Evolutionary conservation across 371 early-diverging fungal genomes (phyloP).

Genomic region (Nematocida sp.): DNA sequence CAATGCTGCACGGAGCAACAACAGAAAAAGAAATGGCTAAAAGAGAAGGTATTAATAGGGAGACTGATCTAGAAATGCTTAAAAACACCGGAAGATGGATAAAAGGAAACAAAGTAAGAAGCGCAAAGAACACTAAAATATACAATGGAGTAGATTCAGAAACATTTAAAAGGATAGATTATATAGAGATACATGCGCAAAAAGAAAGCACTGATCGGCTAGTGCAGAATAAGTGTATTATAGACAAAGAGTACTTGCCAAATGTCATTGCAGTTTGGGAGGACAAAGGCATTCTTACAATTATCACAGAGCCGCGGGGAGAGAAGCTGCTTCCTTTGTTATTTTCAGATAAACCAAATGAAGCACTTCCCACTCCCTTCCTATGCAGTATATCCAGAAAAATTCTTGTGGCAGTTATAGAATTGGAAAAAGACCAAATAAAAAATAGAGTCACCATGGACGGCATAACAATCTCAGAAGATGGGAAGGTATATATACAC

Average conservation of each 20-base stretch:
- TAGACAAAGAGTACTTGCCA: slow-evolving; percentile 9
- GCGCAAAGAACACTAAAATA: not conserved
- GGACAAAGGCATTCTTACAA: not conserved
- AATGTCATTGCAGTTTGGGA: slow-evolving; percentile 3
- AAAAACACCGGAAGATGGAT: slow-evolving; percentile 7
- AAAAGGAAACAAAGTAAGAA: slow-evolving; percentile 14
- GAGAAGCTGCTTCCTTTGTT: not conserved
- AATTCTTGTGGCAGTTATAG: not conserved
- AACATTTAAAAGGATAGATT: slow-evolving; percentile 29
- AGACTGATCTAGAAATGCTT: not conserved
- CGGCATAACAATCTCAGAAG: not conserved
- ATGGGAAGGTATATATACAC: slow-evolving; percentile 32
- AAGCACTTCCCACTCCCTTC: not conserved
- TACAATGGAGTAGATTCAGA: slow-evolving; percentile 18
- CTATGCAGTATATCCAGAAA: slow-evolving; percentile 24
- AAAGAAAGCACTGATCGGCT: not conserved
- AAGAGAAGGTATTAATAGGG: slow-evolving; percentile 2
- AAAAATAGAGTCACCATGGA: slow-evolving; percentile 2
- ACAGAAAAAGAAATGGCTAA: slow-evolving; percentile 43
- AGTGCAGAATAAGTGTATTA: not conserved
- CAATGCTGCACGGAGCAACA: not conserved
- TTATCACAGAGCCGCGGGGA: slow-evolving; percentile 39
- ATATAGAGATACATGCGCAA: slow-evolving; percentile 32
- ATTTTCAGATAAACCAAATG: not conserved
- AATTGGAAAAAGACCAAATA: not conserved